A percentile compares a stretch with the other conserved stretches of the same genome.
phyloP scores from a whole-genome alignment of 1,284 basidiomycete species.

The Fomitopsis schrenkii region DNA sequence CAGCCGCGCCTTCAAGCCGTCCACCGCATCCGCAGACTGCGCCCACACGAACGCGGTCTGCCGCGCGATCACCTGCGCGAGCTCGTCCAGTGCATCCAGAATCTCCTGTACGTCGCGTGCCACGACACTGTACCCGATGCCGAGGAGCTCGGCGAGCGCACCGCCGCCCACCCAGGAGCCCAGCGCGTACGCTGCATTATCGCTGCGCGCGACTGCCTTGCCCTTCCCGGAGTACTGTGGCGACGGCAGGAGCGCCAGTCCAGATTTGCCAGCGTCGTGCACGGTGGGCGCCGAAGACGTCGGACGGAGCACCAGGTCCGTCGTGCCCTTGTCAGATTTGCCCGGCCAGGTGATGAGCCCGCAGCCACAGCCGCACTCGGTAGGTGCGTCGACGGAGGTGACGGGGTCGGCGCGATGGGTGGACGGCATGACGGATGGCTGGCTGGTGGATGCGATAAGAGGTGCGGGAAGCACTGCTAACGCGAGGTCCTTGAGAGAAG shows the following conservation, averaged over 20 bases:
- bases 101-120: constrained; percentile 54
- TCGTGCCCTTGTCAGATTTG: constrained; percentile 24
- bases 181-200: constrained; percentile 32
- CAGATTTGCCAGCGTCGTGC: constrained; percentile 18
- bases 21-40: constrained; percentile 44
- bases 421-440: constrained; percentile 5
- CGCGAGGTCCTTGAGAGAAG: constrained; percentile 51
- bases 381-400: constrained; percentile 11
- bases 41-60: constrained; percentile 31
- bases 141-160: constrained; percentile 49
- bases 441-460: constrained; percentile 26
- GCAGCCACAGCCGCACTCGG: constrained; percentile 28
- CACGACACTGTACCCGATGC: constrained; percentile 34
- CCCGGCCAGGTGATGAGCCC: constrained; percentile 31
- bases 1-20: constrained; percentile 43
- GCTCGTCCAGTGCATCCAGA: constrained; percentile 56
- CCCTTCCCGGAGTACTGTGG: constrained; percentile 15
- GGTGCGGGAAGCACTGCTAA: constrained; percentile 50
- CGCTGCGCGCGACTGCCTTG: constrained; percentile 18
- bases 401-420: neutral
- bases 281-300: constrained; percentile 24
- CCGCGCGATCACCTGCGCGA: constrained; percentile 43
- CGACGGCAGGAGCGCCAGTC: constrained; percentile 21
- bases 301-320: constrained; percentile 38
- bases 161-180: constrained; percentile 42